Evolutionary conservation across 495 filamentous ascomycete species (phyloP).

Genomic region (Trichoderma parareesei): DNA sequence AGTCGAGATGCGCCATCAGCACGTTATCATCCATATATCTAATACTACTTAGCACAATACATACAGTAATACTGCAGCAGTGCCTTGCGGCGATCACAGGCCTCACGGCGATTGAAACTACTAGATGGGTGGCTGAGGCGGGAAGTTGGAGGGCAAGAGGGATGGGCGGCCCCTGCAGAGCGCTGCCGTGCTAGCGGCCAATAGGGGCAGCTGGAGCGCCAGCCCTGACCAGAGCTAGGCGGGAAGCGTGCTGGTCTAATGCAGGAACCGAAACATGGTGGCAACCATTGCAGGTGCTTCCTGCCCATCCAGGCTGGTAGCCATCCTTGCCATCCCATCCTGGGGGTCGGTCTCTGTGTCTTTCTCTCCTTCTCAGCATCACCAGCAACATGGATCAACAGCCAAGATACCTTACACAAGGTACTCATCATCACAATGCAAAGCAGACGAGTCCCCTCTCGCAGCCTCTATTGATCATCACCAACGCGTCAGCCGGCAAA

Average conservation of each 20-base stretch:
- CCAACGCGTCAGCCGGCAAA: too few relatives aligned
- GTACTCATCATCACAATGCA: too few relatives aligned
- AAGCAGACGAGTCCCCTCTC: too few relatives aligned
- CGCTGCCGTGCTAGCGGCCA: background rate
- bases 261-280: slow-evolving; percentile 1
- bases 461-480: too few relatives aligned
- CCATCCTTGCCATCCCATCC: too few relatives aligned
- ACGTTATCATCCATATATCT: background rate
- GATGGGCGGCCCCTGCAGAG: background rate
- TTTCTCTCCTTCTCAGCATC: too few relatives aligned
- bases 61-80: background rate
- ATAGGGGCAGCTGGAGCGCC: background rate
- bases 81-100: background rate
- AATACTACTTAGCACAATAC: background rate
- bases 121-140: too few relatives aligned
- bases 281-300: background rate
- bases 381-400: too few relatives aligned
- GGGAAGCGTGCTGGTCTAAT: background rate
- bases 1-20: background rate
- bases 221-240: background rate
- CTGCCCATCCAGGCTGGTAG: too few relatives aligned
- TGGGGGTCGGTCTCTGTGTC: too few relatives aligned
- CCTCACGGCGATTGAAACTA: background rate
- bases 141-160: background rate
- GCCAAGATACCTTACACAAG: too few relatives aligned